Base-by-base conservation (phyloP, 495 filamentous ascomycete genomes). In the Tetracladium setigerum region DNA sequence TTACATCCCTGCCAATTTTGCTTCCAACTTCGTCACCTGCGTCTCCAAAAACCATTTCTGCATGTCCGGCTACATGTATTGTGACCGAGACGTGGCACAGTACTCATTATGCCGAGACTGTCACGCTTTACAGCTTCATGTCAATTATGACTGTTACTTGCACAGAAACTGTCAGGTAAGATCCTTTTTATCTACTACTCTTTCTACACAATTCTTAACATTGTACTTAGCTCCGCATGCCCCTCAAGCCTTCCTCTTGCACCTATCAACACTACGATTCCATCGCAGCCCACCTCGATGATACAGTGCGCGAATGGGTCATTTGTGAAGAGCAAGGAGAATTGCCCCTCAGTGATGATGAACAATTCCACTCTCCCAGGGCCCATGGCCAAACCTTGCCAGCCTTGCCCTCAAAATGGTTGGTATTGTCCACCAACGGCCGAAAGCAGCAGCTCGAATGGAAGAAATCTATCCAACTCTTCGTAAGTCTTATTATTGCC, bases 41-140 rank as follows among this genome's bases (percentile, higher is more conserved):
- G 4, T 14, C 44, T 12, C 16, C 36, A 8, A 30, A 37, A 24
- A 39, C 14, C 17, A 15, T 5, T 19, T 7, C 27, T 4, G 24
- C 38, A 12, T 56, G 44, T 19, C 44, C 42, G 41, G 32, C 19
- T 31, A 56, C 48, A 12, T 56, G 38, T 13, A 56, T 44, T 3
- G 35, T 48, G 15, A 56, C 53, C 5, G 53, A 56, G 38, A 56
- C 44, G 7, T 56, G 53, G 53, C 47, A 56, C 45, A 51, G 47
- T 37, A 56, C 53, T 15, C 47, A 51, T 27, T 56, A 56, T 52
- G 38, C 43, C 0, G 38, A 40, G n/a, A 52, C 53, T 2, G 44
- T 40, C 13, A 56, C 53, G 18, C 15, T 56, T 5, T 56, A 39
- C 33, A 56, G 53, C 36, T 56, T 56, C 24, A 41, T 52, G 30